Evolutionary conservation across 305 asterid species (phyloP), one percentile per base, ranked within the genome.

Genomic region (Ilex paraguariensis): DNA sequence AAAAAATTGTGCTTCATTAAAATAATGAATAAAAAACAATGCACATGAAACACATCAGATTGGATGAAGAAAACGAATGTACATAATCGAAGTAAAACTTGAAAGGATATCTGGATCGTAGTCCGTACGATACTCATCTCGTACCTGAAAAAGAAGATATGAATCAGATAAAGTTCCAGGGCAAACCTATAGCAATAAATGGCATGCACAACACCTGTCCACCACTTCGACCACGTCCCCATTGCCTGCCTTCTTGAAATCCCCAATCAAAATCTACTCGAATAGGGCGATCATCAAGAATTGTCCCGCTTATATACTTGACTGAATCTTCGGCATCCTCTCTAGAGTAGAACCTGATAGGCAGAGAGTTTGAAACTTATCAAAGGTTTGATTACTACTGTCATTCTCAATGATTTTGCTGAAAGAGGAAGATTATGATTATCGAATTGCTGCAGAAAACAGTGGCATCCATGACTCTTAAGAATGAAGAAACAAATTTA

Each of bases 221-320:
- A 69, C 99, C 99, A 71, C 99, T 90, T 77, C 82, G 75, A 45
- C 99, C 99, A 66, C 99, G 96, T 28, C 96, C 99, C 99, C 97
- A 93, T 70, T 93, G 99, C 66, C 99, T 77, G 61, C 99, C 97
- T 71, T 93, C 97, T 75, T 83, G 91, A 65, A 90, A 93, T 50
- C 99, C 99, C 99, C 99, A 93, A 73, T 93, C 99, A 74, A 90
- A 93, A 84, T 93, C 99, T 17, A 87, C 97, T 64, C 97, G 97
- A 67, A 93, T 90, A 44, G 97, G 99, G 54, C 99, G 97, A 77
- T 93, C 99, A 70, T 93, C 99, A n/a, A 93, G 96, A 73, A 93
- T 93, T 36, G 99, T 90, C 73, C 99, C 99, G 58, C 99, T 93
- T 59, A 93, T 84, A 71, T 83, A 90, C 74, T 93, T 93, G 58